Conservation (phyloP, 495 filamentous ascomycete genomes). For the Poronia punctata region DNA sequence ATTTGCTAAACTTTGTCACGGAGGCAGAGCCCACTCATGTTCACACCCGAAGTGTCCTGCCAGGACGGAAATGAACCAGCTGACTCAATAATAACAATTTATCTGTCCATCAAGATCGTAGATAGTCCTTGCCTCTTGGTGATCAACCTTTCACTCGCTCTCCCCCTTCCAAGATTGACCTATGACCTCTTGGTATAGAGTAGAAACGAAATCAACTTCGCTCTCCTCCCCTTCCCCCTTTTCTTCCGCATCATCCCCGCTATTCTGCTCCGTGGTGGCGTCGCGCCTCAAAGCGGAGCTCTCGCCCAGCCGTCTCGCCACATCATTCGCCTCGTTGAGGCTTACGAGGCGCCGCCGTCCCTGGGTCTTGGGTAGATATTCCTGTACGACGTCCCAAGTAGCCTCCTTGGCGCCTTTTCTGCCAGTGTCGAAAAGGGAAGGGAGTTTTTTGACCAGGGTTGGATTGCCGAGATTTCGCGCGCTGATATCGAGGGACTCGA, state of each 20-base stretch:
- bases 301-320: slow-evolving; percentile 55
- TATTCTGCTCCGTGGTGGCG: not conserved
- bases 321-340: slow-evolving; percentile 65
- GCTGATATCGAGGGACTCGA: not conserved
- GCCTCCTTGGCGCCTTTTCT: slow-evolving; percentile 9
- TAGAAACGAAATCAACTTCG: slow-evolving; percentile 11
- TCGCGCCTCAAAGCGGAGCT: slow-evolving; percentile 22
- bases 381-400: slow-evolving; percentile 28
- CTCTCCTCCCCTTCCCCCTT: slow-evolving; percentile 8
- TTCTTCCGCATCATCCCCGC: slow-evolving; percentile 10
- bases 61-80: too few relatives aligned
- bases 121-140: too few relatives aligned
- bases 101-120: too few relatives aligned
- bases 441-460: slow-evolving; percentile 8
- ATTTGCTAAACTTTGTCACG: too few relatives aligned
- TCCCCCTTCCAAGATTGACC: slow-evolving; percentile 2
- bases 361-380: slow-evolving; percentile 15
- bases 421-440: too few relatives aligned
- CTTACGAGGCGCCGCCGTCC: slow-evolving; percentile 57
- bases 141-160: too few relatives aligned
- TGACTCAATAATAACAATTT: too few relatives aligned
- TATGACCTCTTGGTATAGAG: not conserved
- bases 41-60: too few relatives aligned
- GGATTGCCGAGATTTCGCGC: not conserved
- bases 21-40: too few relatives aligned